Percentiles rank a stretch among this genome's conserved stretches.
Conservation (phyloP, 2,329 filamentous ascomycete genomes). For the Endoconidiophora laricicola region DNA sequence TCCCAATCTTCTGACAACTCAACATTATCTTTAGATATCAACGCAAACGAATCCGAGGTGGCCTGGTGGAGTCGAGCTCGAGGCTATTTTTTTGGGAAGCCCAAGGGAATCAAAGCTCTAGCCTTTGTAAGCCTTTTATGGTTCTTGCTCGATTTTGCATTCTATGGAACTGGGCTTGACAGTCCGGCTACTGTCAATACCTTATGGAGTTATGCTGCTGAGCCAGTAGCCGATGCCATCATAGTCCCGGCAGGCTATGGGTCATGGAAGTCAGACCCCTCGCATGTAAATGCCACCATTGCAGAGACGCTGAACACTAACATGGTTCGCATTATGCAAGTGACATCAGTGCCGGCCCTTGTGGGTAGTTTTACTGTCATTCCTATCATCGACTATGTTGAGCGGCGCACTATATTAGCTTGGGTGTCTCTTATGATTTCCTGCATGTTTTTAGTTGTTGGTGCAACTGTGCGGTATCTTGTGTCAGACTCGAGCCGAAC, state of each 20-base stretch:
- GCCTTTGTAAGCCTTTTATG: slow-evolving; percentile 30
- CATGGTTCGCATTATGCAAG: slow-evolving; percentile 10
- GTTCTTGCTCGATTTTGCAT: slow-evolving; percentile 37
- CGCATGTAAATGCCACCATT: slow-evolving; percentile 14
- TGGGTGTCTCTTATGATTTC: slow-evolving; percentile 13
- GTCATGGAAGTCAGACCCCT: slow-evolving; percentile 14
- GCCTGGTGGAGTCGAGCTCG: slow-evolving; percentile 9
- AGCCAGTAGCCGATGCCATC: slow-evolving; percentile 4
- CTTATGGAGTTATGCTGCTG: slow-evolving; percentile 18
- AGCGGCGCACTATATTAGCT: slow-evolving; percentile 12
- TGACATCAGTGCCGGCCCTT: slow-evolving; percentile 14
- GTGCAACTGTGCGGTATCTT: slow-evolving; percentile 12
- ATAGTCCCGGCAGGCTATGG: slow-evolving; percentile 1
- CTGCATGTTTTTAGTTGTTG: slow-evolving; percentile 14
- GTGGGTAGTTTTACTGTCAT: slow-evolving; percentile 13
- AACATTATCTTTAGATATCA: slow-evolving; percentile 1
- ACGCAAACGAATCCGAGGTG: neutral
- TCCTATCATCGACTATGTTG: slow-evolving; percentile 12
- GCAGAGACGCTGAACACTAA: slow-evolving; percentile 13
- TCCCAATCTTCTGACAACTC: slow-evolving; percentile 10
- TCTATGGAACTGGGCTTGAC: slow-evolving; percentile 35
- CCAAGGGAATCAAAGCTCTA: slow-evolving; percentile 21
- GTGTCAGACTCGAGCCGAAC: slow-evolving; percentile 4
- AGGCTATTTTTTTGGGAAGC: slow-evolving; percentile 13
- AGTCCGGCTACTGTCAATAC: slow-evolving; percentile 23